Percentiles rank a stretch among this genome's conserved stretches.
These are phyloP conservation scores for Colletotrichum trifolii DNA, from an alignment of 2,329 filamentous ascomycete genomes.

Conservation along the genomic window DNA sequence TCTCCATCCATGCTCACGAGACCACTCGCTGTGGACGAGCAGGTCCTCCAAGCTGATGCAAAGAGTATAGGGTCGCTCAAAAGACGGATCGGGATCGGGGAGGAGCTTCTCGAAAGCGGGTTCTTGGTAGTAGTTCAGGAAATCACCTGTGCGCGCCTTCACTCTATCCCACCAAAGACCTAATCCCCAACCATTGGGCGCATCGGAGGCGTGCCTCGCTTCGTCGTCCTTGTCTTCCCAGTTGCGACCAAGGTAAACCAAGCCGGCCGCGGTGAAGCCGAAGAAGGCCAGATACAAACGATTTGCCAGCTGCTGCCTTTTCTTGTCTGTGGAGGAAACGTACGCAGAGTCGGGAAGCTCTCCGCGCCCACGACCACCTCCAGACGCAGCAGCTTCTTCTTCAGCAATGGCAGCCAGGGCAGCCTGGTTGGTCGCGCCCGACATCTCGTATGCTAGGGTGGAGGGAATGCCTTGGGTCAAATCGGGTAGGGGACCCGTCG, in stretches of 20 bases:
- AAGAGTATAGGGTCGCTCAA: conserved; percentile 89
- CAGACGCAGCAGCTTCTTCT: conserved; percentile 53
- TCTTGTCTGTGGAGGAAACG: conserved; percentile 88
- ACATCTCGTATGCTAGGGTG: conserved; percentile 82
- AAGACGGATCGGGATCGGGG: conserved; percentile 81
- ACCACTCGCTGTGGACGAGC: conserved; percentile 94
- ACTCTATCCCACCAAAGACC: conserved; percentile 84
- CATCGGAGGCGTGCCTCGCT: conserved; percentile 69
- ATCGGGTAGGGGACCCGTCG: conserved; percentile 79
- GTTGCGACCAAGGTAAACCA: conserved; percentile 84
- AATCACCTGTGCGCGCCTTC: conserved; percentile 77
- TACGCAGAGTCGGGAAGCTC: conserved; percentile 84
- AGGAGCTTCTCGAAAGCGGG: conserved; percentile 94
- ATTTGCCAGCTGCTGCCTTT: conserved; percentile 80
- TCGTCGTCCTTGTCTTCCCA: conserved; percentile 88
- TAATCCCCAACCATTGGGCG: conserved; percentile 83
- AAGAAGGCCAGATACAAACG: conserved; percentile 75
- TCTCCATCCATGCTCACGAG: conserved; percentile 92
- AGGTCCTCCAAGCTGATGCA: conserved; percentile 94
- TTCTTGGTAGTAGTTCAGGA: conserved; percentile 93
- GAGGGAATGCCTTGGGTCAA: conserved; percentile 95
- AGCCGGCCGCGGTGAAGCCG: conserved; percentile 64
- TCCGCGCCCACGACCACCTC: conserved; percentile 64
- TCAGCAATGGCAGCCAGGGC: conserved; percentile 38
- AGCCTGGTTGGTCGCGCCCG: conserved; percentile 44